phyloP scores from a whole-genome alignment of 139 green algal species.

The Dunaliella primolecta region DNA sequence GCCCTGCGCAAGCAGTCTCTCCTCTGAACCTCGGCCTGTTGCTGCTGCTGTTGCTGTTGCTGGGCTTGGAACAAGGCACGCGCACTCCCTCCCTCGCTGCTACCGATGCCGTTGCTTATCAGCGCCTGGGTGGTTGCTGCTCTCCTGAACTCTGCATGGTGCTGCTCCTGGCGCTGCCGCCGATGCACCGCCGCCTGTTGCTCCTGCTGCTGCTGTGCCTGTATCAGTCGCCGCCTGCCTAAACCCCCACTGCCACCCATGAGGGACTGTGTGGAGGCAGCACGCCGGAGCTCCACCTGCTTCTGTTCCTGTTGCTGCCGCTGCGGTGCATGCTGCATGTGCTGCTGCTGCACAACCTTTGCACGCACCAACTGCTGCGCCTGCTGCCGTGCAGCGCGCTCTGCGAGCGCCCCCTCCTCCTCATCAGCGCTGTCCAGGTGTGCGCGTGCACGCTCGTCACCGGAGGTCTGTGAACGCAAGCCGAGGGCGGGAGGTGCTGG shows the following conservation, averaged over 20 bases:
- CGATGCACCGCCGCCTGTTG: too few relatives aligned
- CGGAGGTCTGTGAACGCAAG: too few relatives aligned
- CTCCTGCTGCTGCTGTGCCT: not conserved
- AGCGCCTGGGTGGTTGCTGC: not conserved
- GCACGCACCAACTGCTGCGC: too few relatives aligned
- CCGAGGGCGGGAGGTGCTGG: too few relatives aligned
- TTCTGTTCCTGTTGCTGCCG: not conserved
- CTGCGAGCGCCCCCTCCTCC: too few relatives aligned
- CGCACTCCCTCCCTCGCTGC: too few relatives aligned
- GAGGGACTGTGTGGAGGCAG: too few relatives aligned
- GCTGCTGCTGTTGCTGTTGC: constrained; percentile 7
- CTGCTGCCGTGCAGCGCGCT: not conserved
- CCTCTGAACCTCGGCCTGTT: not conserved
- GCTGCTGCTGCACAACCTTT: too few relatives aligned
- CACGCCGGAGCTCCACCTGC: not conserved
- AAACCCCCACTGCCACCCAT: too few relatives aligned
- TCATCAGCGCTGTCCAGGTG: too few relatives aligned
- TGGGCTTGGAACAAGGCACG: not conserved
- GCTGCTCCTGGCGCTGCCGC: not conserved
- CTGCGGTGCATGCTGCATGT: not conserved
- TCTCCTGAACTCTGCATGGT: not conserved
- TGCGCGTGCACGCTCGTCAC: too few relatives aligned
- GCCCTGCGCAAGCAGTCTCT: not conserved
- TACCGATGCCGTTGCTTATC: not conserved
- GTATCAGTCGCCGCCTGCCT: too few relatives aligned